Evolutionary conservation across 768 basidiomycete genomes (phyloP).

Genomic region (Astraeus odoratus): DNA sequence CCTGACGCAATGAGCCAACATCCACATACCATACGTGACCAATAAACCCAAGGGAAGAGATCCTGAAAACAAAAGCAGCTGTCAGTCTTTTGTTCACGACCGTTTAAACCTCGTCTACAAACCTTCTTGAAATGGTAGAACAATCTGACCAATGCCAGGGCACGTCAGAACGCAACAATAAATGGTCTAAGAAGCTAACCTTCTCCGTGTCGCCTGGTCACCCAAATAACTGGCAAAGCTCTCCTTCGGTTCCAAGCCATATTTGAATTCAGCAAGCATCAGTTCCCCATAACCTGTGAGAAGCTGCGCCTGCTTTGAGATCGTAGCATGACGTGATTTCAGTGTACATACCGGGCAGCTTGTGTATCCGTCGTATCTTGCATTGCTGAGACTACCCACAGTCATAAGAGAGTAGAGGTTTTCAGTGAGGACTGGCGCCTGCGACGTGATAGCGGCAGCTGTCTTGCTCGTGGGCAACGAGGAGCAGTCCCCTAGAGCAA

Average conservation of each 20-base stretch:
- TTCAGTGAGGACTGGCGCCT: slow-evolving; percentile 86
- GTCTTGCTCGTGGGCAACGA: slow-evolving; percentile 95
- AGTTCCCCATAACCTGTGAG: slow-evolving; percentile 76
- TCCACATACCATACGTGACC: slow-evolving; percentile 57
- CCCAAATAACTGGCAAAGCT: slow-evolving; percentile 62
- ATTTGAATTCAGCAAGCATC: slow-evolving; percentile 92
- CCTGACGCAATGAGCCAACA: slow-evolving; percentile 6
- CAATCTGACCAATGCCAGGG: slow-evolving; percentile 31
- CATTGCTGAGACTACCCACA: slow-evolving; percentile 60
- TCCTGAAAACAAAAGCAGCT: slow-evolving; percentile 16
- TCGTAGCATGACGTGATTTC: not conserved
- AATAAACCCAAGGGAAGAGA: slow-evolving; percentile 51
- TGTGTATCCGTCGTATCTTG: slow-evolving; percentile 83
- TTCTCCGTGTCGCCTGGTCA: slow-evolving; percentile 70
- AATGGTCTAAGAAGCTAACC: slow-evolving; percentile 36
- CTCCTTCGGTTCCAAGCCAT: slow-evolving; percentile 83
- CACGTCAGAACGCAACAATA: slow-evolving; percentile 5
- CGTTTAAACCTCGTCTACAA: slow-evolving; percentile 2
- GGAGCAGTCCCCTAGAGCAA: slow-evolving; percentile 88
- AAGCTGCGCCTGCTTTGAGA: slow-evolving; percentile 37
- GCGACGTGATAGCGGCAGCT: slow-evolving; percentile 86
- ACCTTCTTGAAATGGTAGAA: slow-evolving; percentile 91
- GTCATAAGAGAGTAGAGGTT: slow-evolving; percentile 76
- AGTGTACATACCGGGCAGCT: slow-evolving; percentile 66
- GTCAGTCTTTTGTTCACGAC: not conserved